phyloP scores from a whole-genome alignment of 75 land plant species.

The Sequoiadendron giganteum region DNA sequence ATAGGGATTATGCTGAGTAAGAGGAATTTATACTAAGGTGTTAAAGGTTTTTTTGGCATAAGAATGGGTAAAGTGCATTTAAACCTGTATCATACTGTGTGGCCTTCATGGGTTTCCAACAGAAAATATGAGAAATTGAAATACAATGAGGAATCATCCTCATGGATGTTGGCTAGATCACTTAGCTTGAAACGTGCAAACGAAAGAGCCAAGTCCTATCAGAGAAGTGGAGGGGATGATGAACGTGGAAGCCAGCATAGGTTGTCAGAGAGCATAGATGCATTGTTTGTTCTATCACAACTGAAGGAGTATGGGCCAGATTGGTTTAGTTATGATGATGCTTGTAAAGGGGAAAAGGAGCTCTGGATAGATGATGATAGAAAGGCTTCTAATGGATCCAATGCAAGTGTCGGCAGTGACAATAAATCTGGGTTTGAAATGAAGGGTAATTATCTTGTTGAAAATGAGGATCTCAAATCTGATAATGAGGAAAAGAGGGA shows the following conservation, averaged over 20 bases:
- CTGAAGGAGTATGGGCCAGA: conserved; percentile 2
- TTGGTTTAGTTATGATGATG: not conserved
- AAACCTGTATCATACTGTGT: not conserved
- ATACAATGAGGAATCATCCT: not conserved
- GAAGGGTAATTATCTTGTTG: not conserved
- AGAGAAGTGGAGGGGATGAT: not conserved
- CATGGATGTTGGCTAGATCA: not conserved
- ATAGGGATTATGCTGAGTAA: not conserved
- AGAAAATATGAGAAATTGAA: not conserved
- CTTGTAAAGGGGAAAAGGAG: not conserved
- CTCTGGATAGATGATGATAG: not conserved
- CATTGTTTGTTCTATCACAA: conserved; percentile 6
- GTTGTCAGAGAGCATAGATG: conserved; percentile 6
- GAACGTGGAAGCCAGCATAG: not conserved
- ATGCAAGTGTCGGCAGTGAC: not conserved
- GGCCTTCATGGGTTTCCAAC: not conserved
- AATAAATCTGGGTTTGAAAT: not conserved
- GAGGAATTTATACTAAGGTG: not conserved
- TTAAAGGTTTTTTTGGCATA: not conserved
- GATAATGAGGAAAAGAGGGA: not conserved
- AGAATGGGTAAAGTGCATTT: not conserved
- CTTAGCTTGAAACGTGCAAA: conserved; percentile 9
- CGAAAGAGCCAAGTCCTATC: conserved; percentile 1
- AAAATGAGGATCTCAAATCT: not conserved
- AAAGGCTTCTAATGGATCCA: not conserved